A percentile compares a stretch with the other conserved stretches of the same genome.
Evolutionary conservation across 2,329 filamentous ascomycete species (phyloP).

Genomic region (Cryphonectria japonica): DNA sequence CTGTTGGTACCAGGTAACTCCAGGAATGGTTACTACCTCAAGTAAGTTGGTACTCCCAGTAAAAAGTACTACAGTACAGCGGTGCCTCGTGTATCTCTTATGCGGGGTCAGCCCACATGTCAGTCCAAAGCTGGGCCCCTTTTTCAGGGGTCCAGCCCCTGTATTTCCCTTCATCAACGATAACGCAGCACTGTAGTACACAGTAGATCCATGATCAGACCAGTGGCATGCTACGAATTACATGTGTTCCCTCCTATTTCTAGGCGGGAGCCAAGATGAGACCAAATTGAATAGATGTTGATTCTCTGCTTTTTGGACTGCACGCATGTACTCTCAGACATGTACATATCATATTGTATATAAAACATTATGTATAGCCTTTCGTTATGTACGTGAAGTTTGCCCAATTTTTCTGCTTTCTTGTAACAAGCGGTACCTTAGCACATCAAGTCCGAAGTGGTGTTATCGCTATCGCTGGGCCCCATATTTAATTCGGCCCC

Average conservation of each 20-base stretch:
- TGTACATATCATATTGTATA: neutral
- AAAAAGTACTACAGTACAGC: neutral
- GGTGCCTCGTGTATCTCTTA: neutral
- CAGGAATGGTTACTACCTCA: no score
- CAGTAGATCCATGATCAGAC: neutral
- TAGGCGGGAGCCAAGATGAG: neutral
- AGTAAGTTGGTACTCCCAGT: no score
- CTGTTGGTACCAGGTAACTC: no score
- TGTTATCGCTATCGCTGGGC: constrained; percentile 1
- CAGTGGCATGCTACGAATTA: neutral
- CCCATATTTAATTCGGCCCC: constrained; percentile 3
- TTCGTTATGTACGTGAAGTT: neutral
- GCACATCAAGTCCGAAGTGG: neutral
- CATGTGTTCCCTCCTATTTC: neutral
- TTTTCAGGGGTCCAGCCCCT: constrained; percentile 22
- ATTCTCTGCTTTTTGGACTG: neutral
- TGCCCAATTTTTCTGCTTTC: neutral
- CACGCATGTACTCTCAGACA: neutral
- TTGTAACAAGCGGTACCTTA: neutral
- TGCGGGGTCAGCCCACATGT: constrained; percentile 26
- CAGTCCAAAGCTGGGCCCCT: constrained; percentile 21
- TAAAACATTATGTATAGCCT: no score
- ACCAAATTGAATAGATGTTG: no score
- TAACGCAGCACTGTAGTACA: neutral
- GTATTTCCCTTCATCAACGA: constrained; percentile 17